These are phyloP conservation scores for Pelargonium nanum DNA, from an alignment of 345 rosid species.

Conservation along the genomic window DNA sequence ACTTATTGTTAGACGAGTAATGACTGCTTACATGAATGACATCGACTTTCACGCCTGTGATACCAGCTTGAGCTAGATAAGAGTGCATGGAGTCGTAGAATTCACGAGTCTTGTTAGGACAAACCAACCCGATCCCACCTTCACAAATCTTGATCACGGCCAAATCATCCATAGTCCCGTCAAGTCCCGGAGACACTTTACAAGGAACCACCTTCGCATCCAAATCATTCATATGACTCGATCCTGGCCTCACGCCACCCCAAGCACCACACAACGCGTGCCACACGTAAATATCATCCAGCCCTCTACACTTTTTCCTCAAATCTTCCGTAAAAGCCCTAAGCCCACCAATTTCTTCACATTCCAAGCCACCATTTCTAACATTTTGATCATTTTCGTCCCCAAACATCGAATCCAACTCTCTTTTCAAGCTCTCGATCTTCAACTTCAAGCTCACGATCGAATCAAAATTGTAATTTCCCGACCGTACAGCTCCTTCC, in stretches of 20 bases:
- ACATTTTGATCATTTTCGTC: constrained; percentile 19
- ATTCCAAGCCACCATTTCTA: constrained; percentile 7
- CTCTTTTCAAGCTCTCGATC: constrained; percentile 33
- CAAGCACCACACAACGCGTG: constrained; percentile 87
- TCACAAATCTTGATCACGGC: constrained; percentile 66
- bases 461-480: constrained; percentile 20
- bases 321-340: constrained; percentile 55
- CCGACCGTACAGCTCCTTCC: constrained; percentile 30
- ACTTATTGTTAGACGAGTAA: no score
- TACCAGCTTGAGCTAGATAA: constrained; percentile 49
- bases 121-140: constrained; percentile 71
- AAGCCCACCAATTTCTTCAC: constrained; percentile 29
- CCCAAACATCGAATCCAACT: constrained; percentile 37
- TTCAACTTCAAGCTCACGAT: constrained; percentile 30
- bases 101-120: constrained; percentile 53
- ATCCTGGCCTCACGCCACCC: constrained; percentile 73
- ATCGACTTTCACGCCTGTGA: constrained; percentile 76
- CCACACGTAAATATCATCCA: constrained; percentile 76
- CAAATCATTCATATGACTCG: constrained; percentile 38
- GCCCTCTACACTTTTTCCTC: constrained; percentile 44
- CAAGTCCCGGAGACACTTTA: constrained; percentile 47
- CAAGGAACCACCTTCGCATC: constrained; percentile 33
- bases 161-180: constrained; percentile 59
- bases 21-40: constrained; percentile 60
- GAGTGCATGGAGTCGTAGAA: constrained; percentile 79